These are phyloP conservation scores for Russula vinacea DNA, from an alignment of 768 basidiomycete species.

Conservation along the genomic window DNA sequence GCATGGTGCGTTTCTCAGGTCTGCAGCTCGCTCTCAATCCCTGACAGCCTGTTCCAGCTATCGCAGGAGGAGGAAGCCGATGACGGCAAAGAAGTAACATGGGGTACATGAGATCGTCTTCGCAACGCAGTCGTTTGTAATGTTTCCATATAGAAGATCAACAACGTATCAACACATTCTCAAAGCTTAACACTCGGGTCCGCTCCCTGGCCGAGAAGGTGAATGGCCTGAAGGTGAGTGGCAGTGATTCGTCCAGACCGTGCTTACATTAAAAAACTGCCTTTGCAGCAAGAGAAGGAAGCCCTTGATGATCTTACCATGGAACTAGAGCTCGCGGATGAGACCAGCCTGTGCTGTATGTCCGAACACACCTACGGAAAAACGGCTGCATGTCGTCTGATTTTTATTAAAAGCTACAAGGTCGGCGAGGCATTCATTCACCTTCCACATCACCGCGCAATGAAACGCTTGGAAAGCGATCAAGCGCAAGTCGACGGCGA, in stretches of 20 bases:
- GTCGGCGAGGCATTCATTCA: constrained; percentile 89
- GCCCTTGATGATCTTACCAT: constrained; percentile 84
- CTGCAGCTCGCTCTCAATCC: background rate
- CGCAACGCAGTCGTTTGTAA: background rate
- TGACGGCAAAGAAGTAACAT: constrained; percentile 74
- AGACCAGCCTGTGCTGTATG: constrained; percentile 78
- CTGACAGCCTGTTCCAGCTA: constrained; percentile 45
- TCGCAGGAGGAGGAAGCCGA: constrained; percentile 74
- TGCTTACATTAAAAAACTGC: constrained; percentile 1
- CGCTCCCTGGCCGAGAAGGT: constrained; percentile 70
- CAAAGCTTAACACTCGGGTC: constrained; percentile 81
- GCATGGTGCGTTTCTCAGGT: constrained; percentile 46
- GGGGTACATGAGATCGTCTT: constrained; percentile 52
- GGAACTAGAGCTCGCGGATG: constrained; percentile 87
- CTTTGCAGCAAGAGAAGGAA: constrained; percentile 83
- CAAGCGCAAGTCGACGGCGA: constrained; percentile 55
- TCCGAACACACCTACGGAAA: constrained; percentile 12
- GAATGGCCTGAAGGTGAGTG: constrained; percentile 63
- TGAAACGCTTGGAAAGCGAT: constrained; percentile 68
- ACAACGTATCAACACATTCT: constrained; percentile 87
- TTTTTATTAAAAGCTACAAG: constrained; percentile 59
- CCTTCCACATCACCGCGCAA: constrained; percentile 63
- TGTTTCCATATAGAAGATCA: constrained; percentile 59
- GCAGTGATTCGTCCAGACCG: background rate
- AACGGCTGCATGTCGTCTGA: constrained; percentile 11